Conservation (phyloP, 2,329 filamentous ascomycete species). For the Emergomyces orientalis region DNA sequence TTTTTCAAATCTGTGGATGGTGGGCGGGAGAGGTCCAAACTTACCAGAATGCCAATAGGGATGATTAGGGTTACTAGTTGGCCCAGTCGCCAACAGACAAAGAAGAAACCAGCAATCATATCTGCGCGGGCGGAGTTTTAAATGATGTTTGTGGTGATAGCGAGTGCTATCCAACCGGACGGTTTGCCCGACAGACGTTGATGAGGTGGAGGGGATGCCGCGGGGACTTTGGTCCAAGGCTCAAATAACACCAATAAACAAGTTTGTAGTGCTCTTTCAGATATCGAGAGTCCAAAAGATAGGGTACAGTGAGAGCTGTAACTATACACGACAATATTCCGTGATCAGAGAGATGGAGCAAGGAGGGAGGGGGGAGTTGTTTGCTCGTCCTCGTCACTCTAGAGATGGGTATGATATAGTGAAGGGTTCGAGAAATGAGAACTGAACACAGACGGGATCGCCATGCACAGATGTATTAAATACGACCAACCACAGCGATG, state of each 20-base stretch:
- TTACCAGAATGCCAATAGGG: slow-evolving; percentile 52
- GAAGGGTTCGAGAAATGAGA: not conserved
- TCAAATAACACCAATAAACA: slow-evolving; percentile 3
- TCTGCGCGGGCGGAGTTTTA: not conserved
- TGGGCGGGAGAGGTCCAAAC: slow-evolving; percentile 12
- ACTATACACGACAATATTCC: not conserved
- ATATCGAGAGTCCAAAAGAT: too few species aligned
- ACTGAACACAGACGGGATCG: not conserved
- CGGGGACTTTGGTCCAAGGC: not conserved
- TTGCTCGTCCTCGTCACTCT: not conserved
- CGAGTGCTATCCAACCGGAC: not conserved
- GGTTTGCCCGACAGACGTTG: not conserved
- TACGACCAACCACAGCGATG: not conserved
- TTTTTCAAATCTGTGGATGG: not conserved
- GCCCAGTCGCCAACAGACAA: slow-evolving; percentile 52
- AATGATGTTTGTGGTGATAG: not conserved
- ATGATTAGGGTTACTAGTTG: slow-evolving; percentile 55
- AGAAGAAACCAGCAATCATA: slow-evolving; percentile 48
- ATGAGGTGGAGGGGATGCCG: not conserved
- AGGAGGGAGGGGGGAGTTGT: not conserved
- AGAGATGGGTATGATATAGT: not conserved
- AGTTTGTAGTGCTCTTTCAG: not conserved
- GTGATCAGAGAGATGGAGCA: not conserved
- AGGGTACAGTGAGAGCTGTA: not conserved
- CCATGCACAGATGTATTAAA: not conserved